These are phyloP conservation scores for Trebouxia sp. DNA, from an alignment of 139 green algal species.

Conservation along the genomic window DNA sequence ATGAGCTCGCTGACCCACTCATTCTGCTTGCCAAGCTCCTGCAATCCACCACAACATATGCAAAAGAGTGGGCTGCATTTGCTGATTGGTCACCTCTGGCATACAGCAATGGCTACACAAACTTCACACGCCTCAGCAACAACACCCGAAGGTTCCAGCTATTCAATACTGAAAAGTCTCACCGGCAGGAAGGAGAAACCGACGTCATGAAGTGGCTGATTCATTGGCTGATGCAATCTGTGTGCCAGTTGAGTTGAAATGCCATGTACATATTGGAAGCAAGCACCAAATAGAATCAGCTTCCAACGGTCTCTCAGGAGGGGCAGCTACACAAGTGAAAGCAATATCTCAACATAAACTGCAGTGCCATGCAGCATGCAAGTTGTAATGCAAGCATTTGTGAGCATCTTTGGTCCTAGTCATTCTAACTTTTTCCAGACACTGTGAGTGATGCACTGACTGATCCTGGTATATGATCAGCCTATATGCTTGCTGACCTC, in stretches of 20 bases:
- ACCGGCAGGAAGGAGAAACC: constrained; percentile 78
- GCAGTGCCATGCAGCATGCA: not conserved
- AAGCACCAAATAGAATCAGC: constrained; percentile 69
- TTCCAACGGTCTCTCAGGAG: constrained; percentile 76
- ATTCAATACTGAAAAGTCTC: constrained; percentile 17
- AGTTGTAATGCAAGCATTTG: not conserved
- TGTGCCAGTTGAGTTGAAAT: constrained; percentile 88
- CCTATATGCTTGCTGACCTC: constrained; percentile 52
- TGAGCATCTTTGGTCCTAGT: not conserved
- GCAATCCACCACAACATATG: not conserved
- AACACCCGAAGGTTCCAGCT: too few relatives aligned
- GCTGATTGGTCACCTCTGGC: not conserved
- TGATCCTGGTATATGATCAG: not conserved
- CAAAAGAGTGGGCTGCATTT: not conserved
- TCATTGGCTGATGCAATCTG: constrained; percentile 70
- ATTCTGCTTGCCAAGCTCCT: constrained; percentile 38
- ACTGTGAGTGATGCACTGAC: not conserved
- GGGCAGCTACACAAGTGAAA: constrained; percentile 59
- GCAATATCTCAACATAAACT: not conserved
- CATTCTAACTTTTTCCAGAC: not conserved
- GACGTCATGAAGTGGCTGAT: constrained; percentile 73
- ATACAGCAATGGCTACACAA: not conserved
- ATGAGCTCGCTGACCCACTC: constrained; percentile 85
- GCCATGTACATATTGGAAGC: constrained; percentile 90
- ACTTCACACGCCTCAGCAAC: constrained; percentile 4